These are phyloP conservation scores for Aspergillus tubingensis DNA, from an alignment of 2,329 filamentous ascomycete species.

Conservation along the genomic window DNA sequence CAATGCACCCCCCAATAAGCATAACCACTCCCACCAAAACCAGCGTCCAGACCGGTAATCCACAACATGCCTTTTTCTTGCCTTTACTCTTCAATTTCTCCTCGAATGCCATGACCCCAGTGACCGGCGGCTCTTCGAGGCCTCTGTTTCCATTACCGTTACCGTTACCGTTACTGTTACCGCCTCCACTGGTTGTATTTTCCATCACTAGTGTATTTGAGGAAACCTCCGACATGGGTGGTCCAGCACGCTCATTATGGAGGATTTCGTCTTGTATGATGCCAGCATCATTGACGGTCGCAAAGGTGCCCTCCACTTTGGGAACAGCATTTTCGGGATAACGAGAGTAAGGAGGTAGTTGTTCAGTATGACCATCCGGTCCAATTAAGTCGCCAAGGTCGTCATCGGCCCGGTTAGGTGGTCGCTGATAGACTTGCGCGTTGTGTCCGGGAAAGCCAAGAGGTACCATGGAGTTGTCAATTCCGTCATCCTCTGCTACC, in stretches of 20 bases:
- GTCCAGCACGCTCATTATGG: slow-evolving; percentile 40
- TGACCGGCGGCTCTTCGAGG: slow-evolving; percentile 27
- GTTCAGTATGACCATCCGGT: slow-evolving; percentile 84
- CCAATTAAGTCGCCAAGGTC: slow-evolving; percentile 86
- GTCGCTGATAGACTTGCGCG: slow-evolving; percentile 67
- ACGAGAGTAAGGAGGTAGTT: slow-evolving; percentile 85
- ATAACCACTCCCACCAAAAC: slow-evolving; percentile 49
- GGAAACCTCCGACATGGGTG: slow-evolving; percentile 35
- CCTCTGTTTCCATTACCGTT: slow-evolving; percentile 8
- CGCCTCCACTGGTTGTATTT: slow-evolving; percentile 13
- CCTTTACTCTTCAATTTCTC: slow-evolving; percentile 50
- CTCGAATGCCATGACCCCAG: slow-evolving; percentile 44
- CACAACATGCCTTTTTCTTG: slow-evolving; percentile 49
- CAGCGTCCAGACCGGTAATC: slow-evolving; percentile 55
- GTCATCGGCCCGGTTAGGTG: slow-evolving; percentile 68
- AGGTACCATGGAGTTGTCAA: slow-evolving; percentile 54
- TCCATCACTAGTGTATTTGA: slow-evolving; percentile 30
- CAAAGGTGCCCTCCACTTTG: slow-evolving; percentile 51
- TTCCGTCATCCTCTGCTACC: slow-evolving; percentile 57
- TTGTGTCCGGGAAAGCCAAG: slow-evolving; percentile 73
- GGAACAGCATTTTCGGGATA: slow-evolving; percentile 75
- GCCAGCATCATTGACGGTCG: slow-evolving; percentile 31
- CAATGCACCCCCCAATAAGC: slow-evolving; percentile 53
- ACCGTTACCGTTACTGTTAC: slow-evolving; percentile 15
- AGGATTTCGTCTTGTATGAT: slow-evolving; percentile 54